Conservation (phyloP, 257 asterid species). For the Solanum chilense region DNA sequence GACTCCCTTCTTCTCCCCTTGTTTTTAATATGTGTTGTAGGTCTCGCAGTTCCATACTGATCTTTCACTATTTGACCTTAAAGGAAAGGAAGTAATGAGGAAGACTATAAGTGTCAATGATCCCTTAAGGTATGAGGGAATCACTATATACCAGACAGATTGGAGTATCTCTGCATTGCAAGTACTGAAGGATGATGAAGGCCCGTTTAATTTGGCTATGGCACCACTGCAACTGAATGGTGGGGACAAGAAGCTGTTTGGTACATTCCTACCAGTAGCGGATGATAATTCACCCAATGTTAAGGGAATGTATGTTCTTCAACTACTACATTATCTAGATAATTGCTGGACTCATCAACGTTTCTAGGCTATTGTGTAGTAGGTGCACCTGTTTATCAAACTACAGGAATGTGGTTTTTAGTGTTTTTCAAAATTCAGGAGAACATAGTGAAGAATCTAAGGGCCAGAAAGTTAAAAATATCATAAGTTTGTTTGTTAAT, state of each 20-base stretch:
- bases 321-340: not conserved
- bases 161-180: conserved; percentile 84
- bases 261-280: conserved; percentile 64
- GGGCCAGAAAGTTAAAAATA: not conserved
- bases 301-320: conserved; percentile 54
- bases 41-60: conserved; percentile 82
- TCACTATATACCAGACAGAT: conserved; percentile 52
- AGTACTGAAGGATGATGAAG: conserved; percentile 68
- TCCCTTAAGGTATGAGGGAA: conserved; percentile 77
- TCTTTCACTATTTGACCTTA: conserved; percentile 65
- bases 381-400: not conserved
- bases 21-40: conserved; percentile 25
- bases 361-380: not conserved
- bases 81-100: conserved; percentile 82
- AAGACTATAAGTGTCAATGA: conserved; percentile 81
- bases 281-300: conserved; percentile 43
- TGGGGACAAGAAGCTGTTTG: conserved; percentile 78
- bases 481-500: not conserved
- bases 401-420: not conserved
- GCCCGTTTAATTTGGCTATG: conserved; percentile 91
- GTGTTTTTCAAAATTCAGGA: not conserved
- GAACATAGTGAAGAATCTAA: not conserved
- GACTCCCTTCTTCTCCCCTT: not conserved
- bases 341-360: not conserved
- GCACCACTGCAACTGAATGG: conserved; percentile 75